These are phyloP conservation scores for Tilletiopsis washingtonensis DNA, from an alignment of 1,284 basidiomycete genomes.

Conservation along the genomic window DNA sequence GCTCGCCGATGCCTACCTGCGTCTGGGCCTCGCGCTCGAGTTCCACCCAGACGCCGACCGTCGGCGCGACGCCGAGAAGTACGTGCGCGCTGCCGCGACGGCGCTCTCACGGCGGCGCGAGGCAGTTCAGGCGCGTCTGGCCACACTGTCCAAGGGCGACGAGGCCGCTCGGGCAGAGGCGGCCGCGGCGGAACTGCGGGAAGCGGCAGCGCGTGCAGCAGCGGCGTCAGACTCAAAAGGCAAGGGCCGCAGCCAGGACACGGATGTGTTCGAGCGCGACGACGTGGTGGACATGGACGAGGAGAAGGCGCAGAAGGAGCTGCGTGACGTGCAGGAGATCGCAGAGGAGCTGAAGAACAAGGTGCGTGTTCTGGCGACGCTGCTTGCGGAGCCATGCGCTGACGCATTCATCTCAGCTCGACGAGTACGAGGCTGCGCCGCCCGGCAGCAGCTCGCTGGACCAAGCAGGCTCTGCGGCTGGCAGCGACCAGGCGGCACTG, in stretches of 20 bases:
- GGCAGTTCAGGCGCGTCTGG: conserved; percentile 18
- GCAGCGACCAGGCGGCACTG: conserved; percentile 23
- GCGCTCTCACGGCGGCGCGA: conserved; percentile 21
- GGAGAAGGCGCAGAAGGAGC: conserved; percentile 20
- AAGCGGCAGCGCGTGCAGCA: conserved; percentile 4
- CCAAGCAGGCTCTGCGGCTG: neutral
- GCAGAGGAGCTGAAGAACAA: conserved; percentile 39
- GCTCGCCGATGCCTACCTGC: conserved; percentile 41
- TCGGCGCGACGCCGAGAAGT: conserved; percentile 21
- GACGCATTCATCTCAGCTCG: conserved; percentile 12
- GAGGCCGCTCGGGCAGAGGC: neutral
- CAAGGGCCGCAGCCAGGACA: conserved; percentile 5
- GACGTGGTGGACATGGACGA: conserved; percentile 21
- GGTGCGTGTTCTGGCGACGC: neutral
- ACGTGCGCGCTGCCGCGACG: conserved; percentile 27
- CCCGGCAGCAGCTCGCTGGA: neutral
- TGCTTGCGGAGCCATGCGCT: neutral
- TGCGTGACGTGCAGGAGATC: conserved; percentile 32
- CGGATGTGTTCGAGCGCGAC: conserved; percentile 18
- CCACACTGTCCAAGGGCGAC: neutral
- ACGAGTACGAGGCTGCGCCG: conserved; percentile 22
- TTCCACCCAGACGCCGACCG: conserved; percentile 34
- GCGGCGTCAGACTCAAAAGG: neutral
- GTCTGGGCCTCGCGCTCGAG: conserved; percentile 42
- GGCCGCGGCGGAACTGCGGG: conserved; percentile 5